Base-by-base conservation (phyloP, 2,329 filamentous ascomycete genomes). In the Sordariomycetes sp. region DNA sequence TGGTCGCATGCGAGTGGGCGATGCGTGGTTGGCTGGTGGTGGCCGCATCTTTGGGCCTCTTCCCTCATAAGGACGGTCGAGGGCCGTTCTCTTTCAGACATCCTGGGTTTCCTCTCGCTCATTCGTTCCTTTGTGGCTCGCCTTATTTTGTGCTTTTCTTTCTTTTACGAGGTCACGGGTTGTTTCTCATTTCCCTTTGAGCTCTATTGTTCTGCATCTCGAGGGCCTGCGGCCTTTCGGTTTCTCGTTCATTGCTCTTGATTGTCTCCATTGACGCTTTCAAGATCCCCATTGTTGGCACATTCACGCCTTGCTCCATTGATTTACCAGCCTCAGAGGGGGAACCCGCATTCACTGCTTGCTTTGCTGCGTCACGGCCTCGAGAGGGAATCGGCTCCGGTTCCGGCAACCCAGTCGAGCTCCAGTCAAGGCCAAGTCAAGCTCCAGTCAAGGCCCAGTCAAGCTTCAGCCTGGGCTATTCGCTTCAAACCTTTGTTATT, bases 101-200 rank as follows among this genome's bases (percentile, higher is more conserved):
- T 53, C 51, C 18, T 34, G 14, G 3, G 12, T 53, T 59, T 37
- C 56, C 35, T 58, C 54, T 35, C 53, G 62, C 62, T 55, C 25
- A 22, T 34, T 52, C 46, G 46, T 50, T 50, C 46, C 46, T 46
- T 46, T 46, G 40, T 46, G 8, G n/a, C 14, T 46, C 40, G 28
- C 28, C 4, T 32, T 32, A 32, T 32, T 46, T 46, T 46, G 18
- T n/a, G 16, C 16, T 46, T 46, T 46, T n/a, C 16, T n/a, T 16
- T 46, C 40, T 46, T 46, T 16, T n/a, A 46, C 18, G 40, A 18
- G 40, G 40, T 46, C 14, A 46, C 16, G 16, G 40, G 14, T 46
- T n/a, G 8, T n/a, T 16, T 2, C 5, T 16, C 16, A n/a, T 20
- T 24, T 50, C 46, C 20, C 11, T 50, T 50, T 24, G 20, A 8